Conservation (phyloP, 108 stramenopile genomes). For the Stephanodiscus triporus region DNA sequence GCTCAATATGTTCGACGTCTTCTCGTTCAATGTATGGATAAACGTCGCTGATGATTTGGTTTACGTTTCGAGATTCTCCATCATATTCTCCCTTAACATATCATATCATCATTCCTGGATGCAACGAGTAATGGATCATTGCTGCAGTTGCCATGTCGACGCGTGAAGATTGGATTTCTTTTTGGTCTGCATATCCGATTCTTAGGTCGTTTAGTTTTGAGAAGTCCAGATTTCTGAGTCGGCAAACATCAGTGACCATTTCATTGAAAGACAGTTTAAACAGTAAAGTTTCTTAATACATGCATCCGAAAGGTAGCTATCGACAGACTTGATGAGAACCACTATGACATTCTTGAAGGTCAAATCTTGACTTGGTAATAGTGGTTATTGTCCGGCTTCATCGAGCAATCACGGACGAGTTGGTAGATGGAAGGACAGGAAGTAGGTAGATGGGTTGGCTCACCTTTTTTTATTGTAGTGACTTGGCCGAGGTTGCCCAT, state of each 20-base stretch:
- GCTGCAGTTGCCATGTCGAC: background rate
- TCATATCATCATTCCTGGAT: background rate
- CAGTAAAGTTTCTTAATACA: background rate
- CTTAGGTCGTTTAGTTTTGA: background rate
- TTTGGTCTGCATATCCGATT: background rate
- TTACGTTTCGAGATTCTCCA: background rate
- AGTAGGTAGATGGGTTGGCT: background rate
- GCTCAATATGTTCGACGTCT: constrained; percentile 2
- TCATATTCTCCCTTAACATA: constrained; percentile 10
- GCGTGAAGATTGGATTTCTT: background rate
- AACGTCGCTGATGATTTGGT: background rate
- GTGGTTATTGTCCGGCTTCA: background rate
- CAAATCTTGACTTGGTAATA: background rate
- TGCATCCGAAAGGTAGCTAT: background rate
- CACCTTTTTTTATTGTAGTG: background rate
- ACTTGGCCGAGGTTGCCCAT: background rate
- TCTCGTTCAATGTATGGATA: background rate
- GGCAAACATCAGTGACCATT: background rate
- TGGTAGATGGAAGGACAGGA: background rate
- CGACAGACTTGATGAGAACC: background rate
- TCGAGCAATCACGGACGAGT: background rate
- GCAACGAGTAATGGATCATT: constrained; percentile 6
- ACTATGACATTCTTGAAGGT: background rate
- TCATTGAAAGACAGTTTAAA: background rate
- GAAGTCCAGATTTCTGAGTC: background rate